Conservation (phyloP, 768 basidiomycete species). For the Candolleomyces eurysporus region DNA sequence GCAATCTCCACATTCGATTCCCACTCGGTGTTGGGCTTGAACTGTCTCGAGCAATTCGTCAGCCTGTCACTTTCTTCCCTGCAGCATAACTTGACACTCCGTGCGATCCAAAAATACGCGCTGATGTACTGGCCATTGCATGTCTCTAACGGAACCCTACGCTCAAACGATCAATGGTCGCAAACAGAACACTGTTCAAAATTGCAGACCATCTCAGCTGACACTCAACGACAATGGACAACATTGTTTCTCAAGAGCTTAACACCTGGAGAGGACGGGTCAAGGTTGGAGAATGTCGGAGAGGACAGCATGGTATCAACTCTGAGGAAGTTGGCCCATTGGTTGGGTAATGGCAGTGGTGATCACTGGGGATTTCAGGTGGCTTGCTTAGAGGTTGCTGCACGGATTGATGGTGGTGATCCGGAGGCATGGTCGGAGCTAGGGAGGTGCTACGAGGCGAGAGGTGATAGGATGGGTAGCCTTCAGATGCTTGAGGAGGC, state of each 20-base stretch:
- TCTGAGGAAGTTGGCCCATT: neutral
- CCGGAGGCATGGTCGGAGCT: neutral
- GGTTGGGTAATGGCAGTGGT: neutral
- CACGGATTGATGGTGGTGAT: neutral
- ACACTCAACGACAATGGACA: neutral
- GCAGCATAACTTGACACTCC: too few species aligned
- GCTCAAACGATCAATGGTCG: neutral
- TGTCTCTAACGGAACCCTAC: neutral
- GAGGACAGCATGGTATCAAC: neutral
- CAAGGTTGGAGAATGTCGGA: neutral
- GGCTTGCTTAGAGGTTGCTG: neutral
- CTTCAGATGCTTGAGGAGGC: neutral
- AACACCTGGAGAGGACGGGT: neutral
- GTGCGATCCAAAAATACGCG: neutral
- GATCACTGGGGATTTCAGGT: neutral
- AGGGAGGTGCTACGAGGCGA: neutral
- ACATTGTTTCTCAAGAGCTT: neutral
- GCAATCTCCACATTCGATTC: neutral
- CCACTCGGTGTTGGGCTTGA: neutral
- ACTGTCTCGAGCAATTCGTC: neutral
- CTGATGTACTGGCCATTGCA: neutral
- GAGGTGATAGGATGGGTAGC: too few species aligned
- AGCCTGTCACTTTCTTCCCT: neutral
- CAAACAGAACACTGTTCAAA: neutral
- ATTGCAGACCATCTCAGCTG: neutral